Evolutionary conservation across 768 basidiomycete species (phyloP), one percentile per base, ranked within the genome.

Genomic region (Tubosaeta sp.): DNA sequence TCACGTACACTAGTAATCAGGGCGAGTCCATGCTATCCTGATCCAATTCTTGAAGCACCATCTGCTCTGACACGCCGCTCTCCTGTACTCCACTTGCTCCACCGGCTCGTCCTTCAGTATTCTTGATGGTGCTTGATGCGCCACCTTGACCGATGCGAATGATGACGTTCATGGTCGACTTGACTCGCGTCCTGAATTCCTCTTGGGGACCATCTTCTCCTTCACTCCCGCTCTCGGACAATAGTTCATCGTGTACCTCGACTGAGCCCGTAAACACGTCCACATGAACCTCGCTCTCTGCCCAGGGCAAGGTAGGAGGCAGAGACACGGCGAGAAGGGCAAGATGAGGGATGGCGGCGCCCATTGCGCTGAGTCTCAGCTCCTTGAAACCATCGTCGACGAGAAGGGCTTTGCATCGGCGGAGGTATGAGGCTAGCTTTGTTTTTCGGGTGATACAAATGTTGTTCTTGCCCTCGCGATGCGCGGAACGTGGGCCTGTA

Each of bases 341-440:
- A 22, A 91, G 80, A 60, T 84, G 85, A 3, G 92, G 91, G 52
- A 95, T 93, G 2, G 93, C 91, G 5, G 92, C 92, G 25, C 91
- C 92, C 83, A 94, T 86, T 6, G 89, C 92, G 53, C 79, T 82
- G 41, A 95, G 68, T 65, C 84, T 81, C 31, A 95, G 68, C 5
- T 80, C 83, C 56, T 86, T 86, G 62, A 88, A 90, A 84, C 87
- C 90, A 56, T 91, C 83, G 41, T 83, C 79, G 42, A 90, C 62
- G 42, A 92, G 69, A 27, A 85, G 68, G 53, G 83, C 77, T 61
- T 88, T 90, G 67, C 91, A 92, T 43, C 87, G 79, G 50, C 85
- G 74, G 67, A 93, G 77, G 65, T 93, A 93, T 48, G 79, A 76
- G 33, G 82, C 84, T 6, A 93, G 65, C 34, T 79, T 71, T 1